phyloP scores from a whole-genome alignment of 257 asterid species.

The Solanum clarkiae region DNA sequence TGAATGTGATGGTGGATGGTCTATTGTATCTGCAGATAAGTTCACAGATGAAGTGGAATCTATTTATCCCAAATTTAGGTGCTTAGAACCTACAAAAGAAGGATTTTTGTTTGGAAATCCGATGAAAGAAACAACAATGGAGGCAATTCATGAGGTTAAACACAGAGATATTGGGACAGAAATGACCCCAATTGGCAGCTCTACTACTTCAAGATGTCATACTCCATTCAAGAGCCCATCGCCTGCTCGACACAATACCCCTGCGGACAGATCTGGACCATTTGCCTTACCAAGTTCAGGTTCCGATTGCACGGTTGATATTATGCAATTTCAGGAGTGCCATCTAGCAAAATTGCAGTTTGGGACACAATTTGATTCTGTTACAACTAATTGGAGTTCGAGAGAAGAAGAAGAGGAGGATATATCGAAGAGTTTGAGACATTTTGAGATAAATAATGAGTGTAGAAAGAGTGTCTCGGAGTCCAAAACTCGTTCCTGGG shows the following conservation, averaged over 20 bases:
- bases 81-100: conserved; percentile 63
- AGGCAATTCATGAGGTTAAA: conserved; percentile 24
- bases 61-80: conserved; percentile 28
- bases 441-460: conserved; percentile 65
- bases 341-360: conserved; percentile 65
- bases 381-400: conserved; percentile 73
- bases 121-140: conserved; percentile 13
- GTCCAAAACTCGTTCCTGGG: conserved; percentile 51
- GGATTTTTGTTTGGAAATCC: conserved; percentile 46
- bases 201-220: conserved; percentile 87
- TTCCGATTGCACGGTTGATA: conserved; percentile 34
- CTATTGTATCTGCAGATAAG: conserved; percentile 54
- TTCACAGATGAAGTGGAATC: conserved; percentile 42
- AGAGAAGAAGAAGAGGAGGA: conserved; percentile 98
- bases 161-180: conserved; percentile 92
- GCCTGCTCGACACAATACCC: conserved; percentile 87
- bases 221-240: conserved; percentile 73
- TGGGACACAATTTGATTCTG: conserved; percentile 44
- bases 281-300: conserved; percentile 19
- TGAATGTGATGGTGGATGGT: background rate
- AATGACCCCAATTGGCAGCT: conserved; percentile 95
- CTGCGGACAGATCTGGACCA: conserved; percentile 76
- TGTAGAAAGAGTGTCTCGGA: conserved; percentile 53
- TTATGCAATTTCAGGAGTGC: conserved; percentile 53
- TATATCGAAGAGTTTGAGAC: conserved; percentile 91